Base-by-base conservation (phyloP, 768 basidiomycete genomes). In the Clathrus columnatus region DNA sequence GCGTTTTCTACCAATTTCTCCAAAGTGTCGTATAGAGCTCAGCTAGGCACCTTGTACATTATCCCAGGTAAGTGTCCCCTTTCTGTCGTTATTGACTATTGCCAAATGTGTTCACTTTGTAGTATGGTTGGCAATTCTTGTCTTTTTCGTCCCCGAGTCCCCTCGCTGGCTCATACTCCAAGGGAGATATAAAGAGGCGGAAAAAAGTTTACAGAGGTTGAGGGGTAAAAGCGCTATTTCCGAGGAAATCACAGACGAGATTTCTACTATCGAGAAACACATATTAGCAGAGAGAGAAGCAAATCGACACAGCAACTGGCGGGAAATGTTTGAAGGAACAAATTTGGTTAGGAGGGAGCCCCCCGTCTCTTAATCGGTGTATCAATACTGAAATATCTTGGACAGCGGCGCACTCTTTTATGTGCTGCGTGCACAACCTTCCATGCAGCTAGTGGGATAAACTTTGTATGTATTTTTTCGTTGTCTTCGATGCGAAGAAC, bases 141-240 rank as follows among this genome's bases (percentile, higher is more conserved):
- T 60, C 27, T 57, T 65, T 41, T 65, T 71, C 46, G 65, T 74
- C 61, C 73, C 73, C 20, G 73, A 69, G 51, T 74, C 74, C 18
- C 74, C 74, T 18, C 69, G 74, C 49, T 75, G 74, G 70, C 62
- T 75, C 32, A 67, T 69, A 57, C 68, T 70, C 50, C 65, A 68
- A 61, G 70, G 70, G 0, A 68, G 70, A 6, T 65, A 66, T 46
- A 63, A 61, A 5, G 73, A 75, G 42, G 72, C 72, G 14, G 49
- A 24, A 26, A 8, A 50, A 29, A 50, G 49, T 18, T n/a, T 50
- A 14, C 23, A 26, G 20, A 18, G 49, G 5, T 20, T 50, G 7
- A 24, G 49, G 18, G 49, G 49, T 14, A 50, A 18, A 18, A 16
- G 20, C 17, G 49, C 24, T 20, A 30, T 17, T 16, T 29, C 14